Percentiles rank a stretch among this genome's conserved stretches.
phyloP scores from a whole-genome alignment of 306 rosid species.

The Sophora flavescens region DNA sequence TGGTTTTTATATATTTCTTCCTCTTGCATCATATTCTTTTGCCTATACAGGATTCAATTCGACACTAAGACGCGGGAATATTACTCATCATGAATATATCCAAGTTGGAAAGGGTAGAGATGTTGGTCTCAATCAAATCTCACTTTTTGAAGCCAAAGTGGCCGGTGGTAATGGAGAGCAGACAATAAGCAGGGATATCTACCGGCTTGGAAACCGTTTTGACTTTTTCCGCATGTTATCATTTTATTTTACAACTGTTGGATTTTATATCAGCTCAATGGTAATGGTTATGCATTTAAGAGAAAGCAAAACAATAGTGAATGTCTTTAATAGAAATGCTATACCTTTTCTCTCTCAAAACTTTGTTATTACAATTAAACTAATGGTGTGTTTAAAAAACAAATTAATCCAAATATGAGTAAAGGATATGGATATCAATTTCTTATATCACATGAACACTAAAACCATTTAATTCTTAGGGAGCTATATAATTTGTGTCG shows the following conservation, averaged over 20 bases:
- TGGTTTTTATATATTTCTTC: constrained; percentile 34
- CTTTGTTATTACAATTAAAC: constrained; percentile 22
- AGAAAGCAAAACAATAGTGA: constrained; percentile 13
- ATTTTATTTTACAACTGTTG: constrained; percentile 84
- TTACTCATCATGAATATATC: constrained; percentile 96
- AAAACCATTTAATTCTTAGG: background rate
- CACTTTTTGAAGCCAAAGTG: constrained; percentile 96
- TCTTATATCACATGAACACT: constrained; percentile 5
- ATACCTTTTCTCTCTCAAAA: background rate
- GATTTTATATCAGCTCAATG: constrained; percentile 87
- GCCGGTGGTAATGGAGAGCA: constrained; percentile 99
- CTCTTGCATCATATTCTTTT: constrained; percentile 41
- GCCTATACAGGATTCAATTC: constrained; percentile 81
- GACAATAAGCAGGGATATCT: constrained; percentile 87
- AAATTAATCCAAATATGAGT: constrained; percentile 22
- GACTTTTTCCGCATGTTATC: constrained; percentile 99
- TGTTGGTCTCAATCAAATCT: constrained; percentile 97
- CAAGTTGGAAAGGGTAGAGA: constrained; percentile 99
- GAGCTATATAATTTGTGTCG: no score
- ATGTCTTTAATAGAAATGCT: constrained; percentile 16
- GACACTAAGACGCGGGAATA: constrained; percentile 86
- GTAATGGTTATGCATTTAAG: constrained; percentile 56
- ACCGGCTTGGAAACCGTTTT: constrained; percentile 95
- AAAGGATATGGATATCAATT: constrained; percentile 26
- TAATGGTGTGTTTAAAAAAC: constrained; percentile 12